These are phyloP conservation scores for Malassezia globosa DNA, from an alignment of 1,284 basidiomycete species.

Conservation along the genomic window DNA sequence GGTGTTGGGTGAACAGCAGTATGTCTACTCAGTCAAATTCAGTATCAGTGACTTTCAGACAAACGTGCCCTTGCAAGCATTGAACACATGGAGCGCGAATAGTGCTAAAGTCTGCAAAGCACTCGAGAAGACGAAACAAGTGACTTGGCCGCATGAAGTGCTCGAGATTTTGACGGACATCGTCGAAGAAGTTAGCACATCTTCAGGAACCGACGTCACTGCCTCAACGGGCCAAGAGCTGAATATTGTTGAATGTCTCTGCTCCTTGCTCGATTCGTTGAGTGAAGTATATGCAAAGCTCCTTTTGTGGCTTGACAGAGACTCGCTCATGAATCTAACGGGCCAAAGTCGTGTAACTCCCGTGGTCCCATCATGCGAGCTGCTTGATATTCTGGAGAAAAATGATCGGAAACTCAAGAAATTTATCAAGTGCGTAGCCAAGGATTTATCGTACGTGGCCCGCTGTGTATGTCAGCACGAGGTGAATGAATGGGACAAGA, in stretches of 20 bases:
- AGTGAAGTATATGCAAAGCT: constrained; percentile 14
- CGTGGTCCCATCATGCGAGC: neutral
- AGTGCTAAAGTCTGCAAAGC: neutral
- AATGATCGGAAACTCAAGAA: neutral
- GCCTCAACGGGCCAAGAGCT: neutral
- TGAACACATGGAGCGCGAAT: constrained; percentile 3
- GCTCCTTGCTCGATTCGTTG: constrained; percentile 3
- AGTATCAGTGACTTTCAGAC: constrained; percentile 1
- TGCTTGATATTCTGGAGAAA: neutral
- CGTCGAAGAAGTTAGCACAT: neutral
- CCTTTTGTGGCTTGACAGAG: constrained; percentile 6
- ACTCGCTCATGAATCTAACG: neutral
- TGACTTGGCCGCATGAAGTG: constrained; percentile 2
- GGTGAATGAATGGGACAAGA: constrained; percentile 12
- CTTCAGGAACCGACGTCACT: neutral
- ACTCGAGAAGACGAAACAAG: neutral
- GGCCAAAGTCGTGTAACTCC: neutral
- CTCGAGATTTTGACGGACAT: neutral
- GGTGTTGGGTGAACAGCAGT: constrained; percentile 5
- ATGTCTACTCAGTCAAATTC: constrained; percentile 10
- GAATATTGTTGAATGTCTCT: neutral
- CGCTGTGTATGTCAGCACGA: constrained; percentile 6
- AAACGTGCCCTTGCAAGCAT: neutral
- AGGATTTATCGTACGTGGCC: constrained; percentile 11
- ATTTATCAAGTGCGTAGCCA: constrained; percentile 9